Percentiles rank a stretch among this genome's conserved stretches.
These are phyloP conservation scores for Tetracentron sinense DNA, from an alignment of 164 flowering plant species.

Conservation along the genomic window DNA sequence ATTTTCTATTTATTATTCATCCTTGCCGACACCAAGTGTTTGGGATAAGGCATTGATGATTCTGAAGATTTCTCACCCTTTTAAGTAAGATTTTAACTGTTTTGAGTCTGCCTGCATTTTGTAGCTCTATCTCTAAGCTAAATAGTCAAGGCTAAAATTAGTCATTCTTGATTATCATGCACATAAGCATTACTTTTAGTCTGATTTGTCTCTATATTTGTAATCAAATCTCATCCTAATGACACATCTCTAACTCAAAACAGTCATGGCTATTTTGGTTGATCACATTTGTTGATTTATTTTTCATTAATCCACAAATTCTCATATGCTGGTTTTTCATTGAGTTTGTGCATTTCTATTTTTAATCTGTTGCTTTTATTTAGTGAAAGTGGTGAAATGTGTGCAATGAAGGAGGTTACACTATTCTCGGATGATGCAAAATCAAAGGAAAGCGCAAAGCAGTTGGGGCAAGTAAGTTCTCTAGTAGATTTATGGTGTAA, in stretches of 20 bases:
- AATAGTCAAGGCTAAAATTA: too few species aligned
- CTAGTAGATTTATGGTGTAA: background rate
- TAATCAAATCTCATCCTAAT: too few species aligned
- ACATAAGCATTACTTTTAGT: background rate
- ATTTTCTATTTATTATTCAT: background rate
- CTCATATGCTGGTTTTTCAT: background rate
- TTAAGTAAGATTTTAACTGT: background rate
- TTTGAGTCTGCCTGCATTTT: background rate
- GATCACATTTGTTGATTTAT: background rate
- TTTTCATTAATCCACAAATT: background rate
- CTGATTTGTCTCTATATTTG: background rate
- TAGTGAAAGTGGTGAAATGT: constrained; percentile 96
- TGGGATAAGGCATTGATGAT: too few species aligned
- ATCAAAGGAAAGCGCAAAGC: constrained; percentile 94
- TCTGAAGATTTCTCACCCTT: too few species aligned
- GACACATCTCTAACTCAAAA: background rate
- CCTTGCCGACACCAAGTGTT: background rate
- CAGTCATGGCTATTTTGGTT: too few species aligned
- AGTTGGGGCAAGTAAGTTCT: constrained; percentile 69
- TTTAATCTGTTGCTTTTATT: constrained; percentile 7
- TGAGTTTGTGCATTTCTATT: background rate
- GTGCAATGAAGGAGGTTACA: constrained; percentile 97
- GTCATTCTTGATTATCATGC: background rate
- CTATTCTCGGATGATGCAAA: constrained; percentile 90
- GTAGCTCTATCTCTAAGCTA: background rate